Evolutionary conservation across 2,329 filamentous ascomycete species (phyloP), one percentile per base, ranked within the genome.

Genomic region (Furcasterigmium sp.): DNA sequence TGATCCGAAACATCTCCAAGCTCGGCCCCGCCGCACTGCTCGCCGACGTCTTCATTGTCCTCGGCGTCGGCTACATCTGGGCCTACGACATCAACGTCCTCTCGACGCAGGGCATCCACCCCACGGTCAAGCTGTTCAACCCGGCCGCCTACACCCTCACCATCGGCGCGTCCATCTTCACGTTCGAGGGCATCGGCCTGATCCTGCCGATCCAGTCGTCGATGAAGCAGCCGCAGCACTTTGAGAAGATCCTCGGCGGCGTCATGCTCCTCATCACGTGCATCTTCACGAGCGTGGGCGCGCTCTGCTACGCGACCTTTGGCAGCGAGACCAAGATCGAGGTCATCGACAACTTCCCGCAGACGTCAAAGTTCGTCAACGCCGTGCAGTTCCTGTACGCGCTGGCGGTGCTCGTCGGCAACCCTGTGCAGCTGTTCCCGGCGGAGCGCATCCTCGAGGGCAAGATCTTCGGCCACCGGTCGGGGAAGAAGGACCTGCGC

Each of bases 171-270:
- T 80, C 83, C 29, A 87, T 89, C 61, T 98, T 98, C 69, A 97
- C 93, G 0, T 98, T 97, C 59, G 93, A 98, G 61, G 93, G 93
- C 21, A 94, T 98, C 48, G 94, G 93, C 11, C 80, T 98, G 39
- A 94, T 98, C 63, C 96, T 98, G 49, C 93, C 94, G 0, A 96
- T 98, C 47, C 94, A 98, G 65, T 91, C 94, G 57, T 94, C 91
- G 18, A 98, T 98, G 85, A 78, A 77, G 53, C 69, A 81, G 45
- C 85, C 85, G 0, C 69, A 86, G 48, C 73, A 80, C 15, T 89
- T 89, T 53, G 73, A 78, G 52, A 69, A 69, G 44, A 72, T 89
- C 3, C 75, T 89, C 2, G 84, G 73, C 47, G 51, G 78, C 11
- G 79, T 89, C 61, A 88, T 89, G 84, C 56, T 82, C 47, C 71